These are phyloP conservation scores for Neurospora hispaniola DNA, from an alignment of 495 filamentous ascomycete species.

Conservation along the genomic window DNA sequence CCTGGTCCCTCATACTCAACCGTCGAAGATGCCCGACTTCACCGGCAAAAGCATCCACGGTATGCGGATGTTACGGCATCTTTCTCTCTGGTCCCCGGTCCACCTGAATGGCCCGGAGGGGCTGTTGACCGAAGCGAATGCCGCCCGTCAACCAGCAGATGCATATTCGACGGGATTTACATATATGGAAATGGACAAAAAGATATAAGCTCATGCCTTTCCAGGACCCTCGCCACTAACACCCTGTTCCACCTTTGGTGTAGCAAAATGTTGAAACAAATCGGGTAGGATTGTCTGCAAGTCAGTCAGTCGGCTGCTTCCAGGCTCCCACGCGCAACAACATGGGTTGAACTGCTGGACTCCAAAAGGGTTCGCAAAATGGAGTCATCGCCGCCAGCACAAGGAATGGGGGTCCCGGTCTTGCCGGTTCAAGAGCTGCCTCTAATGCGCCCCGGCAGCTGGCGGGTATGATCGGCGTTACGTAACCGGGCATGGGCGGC, in stretches of 20 bases:
- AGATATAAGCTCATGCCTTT: not conserved
- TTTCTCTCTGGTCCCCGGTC: not conserved
- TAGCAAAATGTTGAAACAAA: not conserved
- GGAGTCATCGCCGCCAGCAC: not conserved
- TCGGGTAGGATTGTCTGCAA: not conserved
- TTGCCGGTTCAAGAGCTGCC: not conserved
- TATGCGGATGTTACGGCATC: not conserved
- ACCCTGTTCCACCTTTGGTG: not conserved
- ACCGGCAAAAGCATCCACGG: not conserved
- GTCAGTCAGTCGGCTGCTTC: not conserved
- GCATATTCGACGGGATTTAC: not conserved
- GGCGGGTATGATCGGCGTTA: constrained; percentile 14
- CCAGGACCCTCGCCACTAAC: not conserved
- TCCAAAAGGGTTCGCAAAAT: not conserved
- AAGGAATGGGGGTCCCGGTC: not conserved
- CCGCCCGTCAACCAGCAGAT: not conserved
- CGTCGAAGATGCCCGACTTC: not conserved
- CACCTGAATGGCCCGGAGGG: not conserved
- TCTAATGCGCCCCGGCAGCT: not conserved
- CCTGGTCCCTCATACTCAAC: not conserved
- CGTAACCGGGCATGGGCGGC: constrained; percentile 8
- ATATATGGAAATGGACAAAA: not conserved
- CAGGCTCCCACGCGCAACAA: not conserved
- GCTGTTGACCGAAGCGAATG: not conserved
- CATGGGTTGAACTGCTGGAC: not conserved